Evolutionary conservation across 345 rosid species (phyloP).

Genomic region (Pistacia vera): DNA sequence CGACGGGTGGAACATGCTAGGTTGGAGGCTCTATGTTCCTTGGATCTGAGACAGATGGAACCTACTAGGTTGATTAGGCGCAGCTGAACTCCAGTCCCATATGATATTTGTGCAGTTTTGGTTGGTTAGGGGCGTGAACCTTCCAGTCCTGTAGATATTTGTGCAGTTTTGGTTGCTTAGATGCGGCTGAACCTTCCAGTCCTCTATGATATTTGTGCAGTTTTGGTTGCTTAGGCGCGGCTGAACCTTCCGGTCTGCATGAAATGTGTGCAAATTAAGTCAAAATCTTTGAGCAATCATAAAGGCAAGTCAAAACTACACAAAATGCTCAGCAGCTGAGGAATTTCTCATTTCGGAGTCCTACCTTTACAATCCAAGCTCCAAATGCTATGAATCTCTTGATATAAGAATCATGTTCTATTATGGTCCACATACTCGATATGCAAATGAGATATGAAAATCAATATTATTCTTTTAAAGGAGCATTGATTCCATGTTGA

Average conservation of each 20-base stretch:
- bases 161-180: neutral
- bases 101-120: neutral
- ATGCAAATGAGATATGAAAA: no score
- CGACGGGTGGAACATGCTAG: neutral
- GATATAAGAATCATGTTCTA: neutral
- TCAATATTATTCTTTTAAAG: neutral
- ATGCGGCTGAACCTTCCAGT: neutral
- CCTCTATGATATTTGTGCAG: slow-evolving; percentile 10
- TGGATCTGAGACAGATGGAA: neutral
- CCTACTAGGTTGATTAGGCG: neutral
- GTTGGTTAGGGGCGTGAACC: neutral
- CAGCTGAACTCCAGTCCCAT: slow-evolving; percentile 7
- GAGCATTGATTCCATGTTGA: neutral
- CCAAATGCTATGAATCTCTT: neutral
- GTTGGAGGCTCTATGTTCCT: neutral
- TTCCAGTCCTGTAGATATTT: slow-evolving; percentile 22
- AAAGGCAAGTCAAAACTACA: neutral
- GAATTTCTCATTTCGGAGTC: neutral
- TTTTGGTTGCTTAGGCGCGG: neutral
- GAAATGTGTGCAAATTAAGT: slow-evolving; percentile 8
- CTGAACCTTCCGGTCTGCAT: slow-evolving; percentile 19
- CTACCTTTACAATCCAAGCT: neutral
- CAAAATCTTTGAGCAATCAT: neutral
- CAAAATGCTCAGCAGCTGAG: neutral
- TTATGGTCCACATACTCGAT: neutral